Evolutionary conservation across 2,329 filamentous ascomycete genomes (phyloP).

Genomic region (Neofusicoccum cordaticola): DNA sequence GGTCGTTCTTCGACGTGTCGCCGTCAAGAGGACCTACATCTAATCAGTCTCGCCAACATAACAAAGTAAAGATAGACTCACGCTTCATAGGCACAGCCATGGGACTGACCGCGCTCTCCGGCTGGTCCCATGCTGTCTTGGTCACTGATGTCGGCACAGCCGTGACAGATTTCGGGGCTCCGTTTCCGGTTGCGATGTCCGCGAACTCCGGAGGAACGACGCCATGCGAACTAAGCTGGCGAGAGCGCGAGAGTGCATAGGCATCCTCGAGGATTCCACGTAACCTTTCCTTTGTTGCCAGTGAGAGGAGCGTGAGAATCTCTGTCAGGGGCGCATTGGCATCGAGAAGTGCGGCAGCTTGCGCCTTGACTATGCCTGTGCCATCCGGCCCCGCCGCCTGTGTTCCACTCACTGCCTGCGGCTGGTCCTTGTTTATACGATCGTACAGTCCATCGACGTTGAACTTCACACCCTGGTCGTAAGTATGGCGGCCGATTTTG

Average conservation of each 20-base stretch:
- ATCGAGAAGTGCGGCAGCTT: slow-evolving; percentile 63
- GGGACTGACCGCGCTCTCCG: slow-evolving; percentile 53
- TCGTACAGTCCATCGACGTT: slow-evolving; percentile 56
- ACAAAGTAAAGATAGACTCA: slow-evolving; percentile 40
- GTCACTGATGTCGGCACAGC: slow-evolving; percentile 36
- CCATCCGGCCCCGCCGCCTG: slow-evolving; percentile 55
- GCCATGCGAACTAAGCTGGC: slow-evolving; percentile 77
- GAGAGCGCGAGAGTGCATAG: slow-evolving; percentile 64
- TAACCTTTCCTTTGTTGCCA: slow-evolving; percentile 78
- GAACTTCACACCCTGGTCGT: slow-evolving; percentile 58
- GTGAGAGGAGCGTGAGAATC: slow-evolving; percentile 76
- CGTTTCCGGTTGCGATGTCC: slow-evolving; percentile 61
- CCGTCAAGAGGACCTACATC: slow-evolving; percentile 30
- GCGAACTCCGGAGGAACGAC: slow-evolving; percentile 73
- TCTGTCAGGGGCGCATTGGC: slow-evolving; percentile 72
- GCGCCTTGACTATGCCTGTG: slow-evolving; percentile 56
- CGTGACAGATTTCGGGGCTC: slow-evolving; percentile 35
- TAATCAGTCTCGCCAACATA: slow-evolving; percentile 31
- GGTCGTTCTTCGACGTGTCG: slow-evolving; percentile 18
- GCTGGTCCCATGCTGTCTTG: slow-evolving; percentile 41
- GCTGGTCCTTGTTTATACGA: slow-evolving; percentile 28
- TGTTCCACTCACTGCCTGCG: slow-evolving; percentile 22
- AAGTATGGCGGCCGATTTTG: slow-evolving; percentile 56
- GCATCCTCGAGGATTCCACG: slow-evolving; percentile 76
- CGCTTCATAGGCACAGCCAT: slow-evolving; percentile 59